Percentiles rank a stretch among this genome's conserved stretches.
These are phyloP conservation scores for Barnettozyma vustinii DNA, from an alignment of 805 yeast genomes.

Conservation along the genomic window DNA sequence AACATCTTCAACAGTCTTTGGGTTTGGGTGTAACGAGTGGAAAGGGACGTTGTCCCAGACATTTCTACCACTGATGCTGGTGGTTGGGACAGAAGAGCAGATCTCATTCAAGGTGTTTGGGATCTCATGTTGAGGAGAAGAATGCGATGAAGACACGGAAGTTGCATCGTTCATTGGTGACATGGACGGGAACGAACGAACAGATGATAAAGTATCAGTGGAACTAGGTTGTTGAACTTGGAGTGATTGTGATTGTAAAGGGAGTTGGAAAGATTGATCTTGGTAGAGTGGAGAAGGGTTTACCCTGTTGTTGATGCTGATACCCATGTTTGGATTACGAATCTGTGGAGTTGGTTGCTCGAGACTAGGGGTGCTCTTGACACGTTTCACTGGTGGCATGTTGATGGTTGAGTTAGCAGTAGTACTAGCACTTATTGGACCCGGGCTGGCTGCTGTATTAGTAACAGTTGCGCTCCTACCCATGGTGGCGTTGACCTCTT, in stretches of 20 bases:
- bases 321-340: neutral
- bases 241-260: constrained; percentile 1
- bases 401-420: neutral
- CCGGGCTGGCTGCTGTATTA: neutral
- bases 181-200: constrained; percentile 7
- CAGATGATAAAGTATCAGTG: constrained; percentile 4
- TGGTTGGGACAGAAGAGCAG: neutral
- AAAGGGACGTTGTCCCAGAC: constrained; percentile 19
- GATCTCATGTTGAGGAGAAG: neutral
- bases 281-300: neutral
- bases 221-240: constrained; percentile 5
- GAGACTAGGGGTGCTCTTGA: neutral
- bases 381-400: constrained; percentile 3
- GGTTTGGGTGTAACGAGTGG: constrained; percentile 20
- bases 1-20: constrained; percentile 24
- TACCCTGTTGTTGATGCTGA: neutral
- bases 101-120: constrained; percentile 10
- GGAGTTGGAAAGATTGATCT: neutral
- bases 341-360: neutral
- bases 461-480: neutral
- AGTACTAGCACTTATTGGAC: neutral
- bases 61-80: constrained; percentile 12
- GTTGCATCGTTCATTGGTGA: constrained; percentile 6
- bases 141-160: neutral
- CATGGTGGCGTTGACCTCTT: neutral